These are phyloP conservation scores for Magnaporthiopsis poae DNA, from an alignment of 2,329 filamentous ascomycete species.

Conservation along the genomic window DNA sequence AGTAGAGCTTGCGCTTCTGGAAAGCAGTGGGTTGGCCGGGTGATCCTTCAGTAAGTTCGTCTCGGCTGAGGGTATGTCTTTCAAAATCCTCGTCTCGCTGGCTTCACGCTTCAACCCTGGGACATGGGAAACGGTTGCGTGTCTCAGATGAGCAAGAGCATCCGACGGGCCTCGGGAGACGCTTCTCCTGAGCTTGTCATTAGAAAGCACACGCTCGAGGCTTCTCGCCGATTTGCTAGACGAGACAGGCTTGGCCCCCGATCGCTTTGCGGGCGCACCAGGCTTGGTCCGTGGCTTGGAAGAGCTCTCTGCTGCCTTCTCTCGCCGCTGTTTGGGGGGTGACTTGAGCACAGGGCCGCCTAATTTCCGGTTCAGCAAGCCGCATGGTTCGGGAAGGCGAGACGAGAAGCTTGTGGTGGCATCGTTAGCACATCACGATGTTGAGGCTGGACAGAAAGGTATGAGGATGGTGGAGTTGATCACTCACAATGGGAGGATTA, in stretches of 20 bases:
- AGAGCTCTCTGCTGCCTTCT: conserved; percentile 25
- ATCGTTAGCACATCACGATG: background rate
- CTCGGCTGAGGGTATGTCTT: conserved; percentile 31
- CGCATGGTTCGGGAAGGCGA: conserved; percentile 62
- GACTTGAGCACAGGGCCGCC: conserved; percentile 59
- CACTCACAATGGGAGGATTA: conserved; percentile 67
- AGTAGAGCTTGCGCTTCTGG: conserved; percentile 36
- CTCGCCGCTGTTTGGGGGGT: conserved; percentile 27
- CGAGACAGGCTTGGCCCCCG: conserved; percentile 31
- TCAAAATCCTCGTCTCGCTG: conserved; percentile 42
- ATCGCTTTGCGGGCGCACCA: conserved; percentile 41
- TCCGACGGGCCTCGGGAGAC: conserved; percentile 48
- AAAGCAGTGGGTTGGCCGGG: conserved; percentile 22
- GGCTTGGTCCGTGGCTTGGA: conserved; percentile 33
- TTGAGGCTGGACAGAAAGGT: background rate
- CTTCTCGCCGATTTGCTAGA: conserved; percentile 36
- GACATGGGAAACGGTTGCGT: conserved; percentile 53
- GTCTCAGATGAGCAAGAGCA: conserved; percentile 55
- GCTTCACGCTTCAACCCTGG: conserved; percentile 57
- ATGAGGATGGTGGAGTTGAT: background rate
- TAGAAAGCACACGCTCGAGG: conserved; percentile 54
- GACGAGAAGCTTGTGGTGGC: conserved; percentile 52
- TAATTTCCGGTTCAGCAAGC: conserved; percentile 63
- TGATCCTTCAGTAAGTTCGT: conserved; percentile 37
- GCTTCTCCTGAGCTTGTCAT: conserved; percentile 45